Evolutionary conservation across 2,329 filamentous ascomycete species (phyloP).

Genomic region (Rhynchosporium secalis): DNA sequence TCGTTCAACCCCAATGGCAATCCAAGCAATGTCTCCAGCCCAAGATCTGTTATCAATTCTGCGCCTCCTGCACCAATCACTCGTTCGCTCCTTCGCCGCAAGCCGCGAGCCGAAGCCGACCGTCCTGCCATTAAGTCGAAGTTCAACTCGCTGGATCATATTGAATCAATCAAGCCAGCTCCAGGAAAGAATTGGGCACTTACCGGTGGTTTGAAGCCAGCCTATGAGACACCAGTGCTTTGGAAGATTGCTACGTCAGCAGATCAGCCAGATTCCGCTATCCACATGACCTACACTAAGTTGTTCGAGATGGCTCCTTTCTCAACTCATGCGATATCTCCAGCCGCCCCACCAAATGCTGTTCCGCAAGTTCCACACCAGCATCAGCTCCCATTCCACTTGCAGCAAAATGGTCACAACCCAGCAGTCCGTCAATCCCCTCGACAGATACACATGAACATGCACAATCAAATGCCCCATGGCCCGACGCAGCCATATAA

Average conservation of each 20-base stretch:
- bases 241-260: constrained; percentile 72
- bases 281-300: constrained; percentile 69
- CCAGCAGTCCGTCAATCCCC: constrained; percentile 49
- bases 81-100: constrained; percentile 65
- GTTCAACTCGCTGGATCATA: constrained; percentile 62
- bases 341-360: constrained; percentile 67
- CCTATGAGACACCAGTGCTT: constrained; percentile 80
- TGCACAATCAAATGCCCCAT: constrained; percentile 72
- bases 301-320: constrained; percentile 72
- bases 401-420: constrained; percentile 71
- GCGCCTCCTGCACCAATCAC: constrained; percentile 43
- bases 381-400: constrained; percentile 79
- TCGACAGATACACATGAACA: constrained; percentile 73
- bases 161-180: constrained; percentile 55
- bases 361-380: constrained; percentile 76
- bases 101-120: constrained; percentile 62
- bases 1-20: constrained; percentile 72
- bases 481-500: constrained; percentile 66
- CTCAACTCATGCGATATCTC: constrained; percentile 57
- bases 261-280: constrained; percentile 67
- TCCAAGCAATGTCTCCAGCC: constrained; percentile 69
- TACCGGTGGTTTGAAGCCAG: constrained; percentile 80
- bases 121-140: constrained; percentile 53
- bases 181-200: constrained; percentile 65
- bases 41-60: constrained; percentile 53